Percentiles rank a stretch among this genome's conserved stretches.
These are phyloP conservation scores for Ampelomyces quisqualis DNA, from an alignment of 2,329 filamentous ascomycete species.

Conservation along the genomic window DNA sequence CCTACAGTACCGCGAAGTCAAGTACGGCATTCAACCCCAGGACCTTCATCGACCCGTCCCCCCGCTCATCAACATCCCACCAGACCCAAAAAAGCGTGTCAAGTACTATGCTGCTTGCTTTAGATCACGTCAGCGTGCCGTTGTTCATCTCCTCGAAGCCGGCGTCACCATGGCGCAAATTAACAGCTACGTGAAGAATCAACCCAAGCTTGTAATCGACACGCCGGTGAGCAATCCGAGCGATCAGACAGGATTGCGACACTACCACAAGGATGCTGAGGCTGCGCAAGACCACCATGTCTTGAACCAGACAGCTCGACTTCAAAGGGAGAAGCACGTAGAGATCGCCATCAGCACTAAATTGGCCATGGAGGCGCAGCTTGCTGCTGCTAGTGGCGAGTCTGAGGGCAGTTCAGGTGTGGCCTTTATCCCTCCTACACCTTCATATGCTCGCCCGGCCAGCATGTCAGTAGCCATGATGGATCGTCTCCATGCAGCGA, in stretches of 20 bases:
- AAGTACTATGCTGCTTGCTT: slow-evolving; percentile 38
- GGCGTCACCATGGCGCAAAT: slow-evolving; percentile 33
- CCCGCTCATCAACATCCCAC: slow-evolving; percentile 37
- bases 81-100: slow-evolving; percentile 16
- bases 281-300: slow-evolving; percentile 18
- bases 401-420: slow-evolving; percentile 14
- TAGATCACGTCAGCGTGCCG: slow-evolving; percentile 34
- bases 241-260: slow-evolving; percentile 18
- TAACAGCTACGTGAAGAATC: slow-evolving; percentile 28
- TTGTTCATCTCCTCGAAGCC: slow-evolving; percentile 34
- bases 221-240: slow-evolving; percentile 18
- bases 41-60: slow-evolving; percentile 25
- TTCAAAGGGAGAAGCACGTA: slow-evolving; percentile 20
- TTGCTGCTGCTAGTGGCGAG: slow-evolving; percentile 12
- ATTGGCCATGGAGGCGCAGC: slow-evolving; percentile 27
- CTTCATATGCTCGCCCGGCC: slow-evolving; percentile 6
- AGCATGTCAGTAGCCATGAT: slow-evolving; percentile 12
- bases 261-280: slow-evolving; percentile 30
- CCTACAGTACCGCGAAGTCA: slow-evolving; percentile 35
- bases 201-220: slow-evolving; percentile 22
- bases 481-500: slow-evolving; percentile 8
- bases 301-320: slow-evolving; percentile 16
- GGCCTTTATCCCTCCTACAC: slow-evolving; percentile 30
- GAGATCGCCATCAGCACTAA: slow-evolving; percentile 32
- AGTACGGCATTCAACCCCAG: slow-evolving; percentile 33